A percentile compares a stretch with the other conserved stretches of the same genome.
Evolutionary conservation across 495 filamentous ascomycete species (phyloP).

Genomic region (Echria macrotheca): DNA sequence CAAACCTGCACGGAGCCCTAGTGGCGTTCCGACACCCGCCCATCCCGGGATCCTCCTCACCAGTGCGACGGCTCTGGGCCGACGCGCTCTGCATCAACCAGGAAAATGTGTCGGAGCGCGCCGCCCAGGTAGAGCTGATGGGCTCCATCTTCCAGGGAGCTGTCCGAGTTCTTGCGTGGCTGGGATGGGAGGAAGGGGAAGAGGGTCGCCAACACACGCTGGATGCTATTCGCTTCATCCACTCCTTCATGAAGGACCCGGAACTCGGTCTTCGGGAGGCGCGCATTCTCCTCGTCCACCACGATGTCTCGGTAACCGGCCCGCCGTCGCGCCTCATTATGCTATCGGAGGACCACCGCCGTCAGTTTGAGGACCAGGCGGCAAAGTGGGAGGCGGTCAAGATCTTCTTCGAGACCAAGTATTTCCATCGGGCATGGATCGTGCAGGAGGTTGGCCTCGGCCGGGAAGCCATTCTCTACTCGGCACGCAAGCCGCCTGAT

Average conservation of each 20-base stretch:
- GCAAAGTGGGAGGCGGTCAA: conserved; percentile 14
- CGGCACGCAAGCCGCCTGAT: conserved; percentile 8
- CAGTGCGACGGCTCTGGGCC: conserved; percentile 26
- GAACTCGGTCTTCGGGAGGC: conserved; percentile 6
- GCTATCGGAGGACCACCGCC: conserved; percentile 9
- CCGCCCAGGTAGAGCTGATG: conserved; percentile 33
- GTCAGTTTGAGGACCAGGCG: conserved; percentile 10
- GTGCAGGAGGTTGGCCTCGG: conserved; percentile 23
- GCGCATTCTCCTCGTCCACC: conserved; percentile 14
- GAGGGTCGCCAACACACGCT: conserved; percentile 7
- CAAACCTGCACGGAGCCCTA: conserved; percentile 16
- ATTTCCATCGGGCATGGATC: conserved; percentile 23
- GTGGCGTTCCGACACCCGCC: conserved; percentile 11
- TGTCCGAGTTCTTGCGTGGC: conserved; percentile 21
- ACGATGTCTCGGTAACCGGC: not conserved
- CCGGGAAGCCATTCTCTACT: conserved; percentile 10
- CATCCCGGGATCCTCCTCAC: not conserved
- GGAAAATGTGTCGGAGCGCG: conserved; percentile 27
- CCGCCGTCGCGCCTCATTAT: conserved; percentile 3
- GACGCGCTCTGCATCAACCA: conserved; percentile 37
- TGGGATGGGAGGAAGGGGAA: conserved; percentile 21
- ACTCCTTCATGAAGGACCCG: conserved; percentile 15
- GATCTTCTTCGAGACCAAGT: conserved; percentile 14
- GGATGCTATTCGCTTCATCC: conserved; percentile 15
- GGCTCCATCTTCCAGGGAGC: conserved; percentile 26